Base-by-base conservation (phyloP, 73 alveolate species). In the Tetrahymena elliotti region DNA sequence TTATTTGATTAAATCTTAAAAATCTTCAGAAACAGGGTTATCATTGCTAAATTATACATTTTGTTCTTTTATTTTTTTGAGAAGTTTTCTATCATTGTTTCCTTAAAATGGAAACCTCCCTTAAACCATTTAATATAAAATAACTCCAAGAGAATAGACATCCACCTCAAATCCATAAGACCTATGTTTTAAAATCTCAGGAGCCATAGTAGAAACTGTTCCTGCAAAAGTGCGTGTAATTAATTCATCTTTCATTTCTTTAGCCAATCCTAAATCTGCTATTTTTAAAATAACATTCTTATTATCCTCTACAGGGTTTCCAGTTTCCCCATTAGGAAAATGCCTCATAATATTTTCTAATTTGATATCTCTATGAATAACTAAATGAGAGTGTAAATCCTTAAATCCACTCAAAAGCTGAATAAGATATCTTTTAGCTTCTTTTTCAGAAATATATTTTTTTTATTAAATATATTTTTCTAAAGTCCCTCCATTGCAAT, bases 111-210 rank as follows among this genome's bases (percentile, higher is more conserved):
- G 94, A n/a, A 10, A 47, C 33, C 11, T 35, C 8, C 94, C 94
- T 88, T 38, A 15, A 8, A 88, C 53, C 82, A 88, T 38, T 1
- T 38, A 27, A 47, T 88, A 88, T 24, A 88, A 47, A 88, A 88
- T 88, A 33, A 88, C 94, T 10, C 94, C 94, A 8, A 88, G 24
- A 1, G 94, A 88, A 31, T 47, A 88, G 20, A 88, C 38, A 88
- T 88, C 94, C 3, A 88, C 94, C 33, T 88, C 94, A 88, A 88
- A 88, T 8, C 94, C 82, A 88, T 88, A 68, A 3, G 88, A 31
- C n/a, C 33, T 68, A 22, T 68, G 6, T 68, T 31, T 68, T 68
- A 68, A 27, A 68, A 68, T 24, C 38, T 68, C 88, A n/a, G 88
- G 88, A 18, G 88, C 88, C 88, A 68, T 68, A 27, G 88, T 68